Evolutionary conservation across 495 filamentous ascomycete species (phyloP).

Genomic region (Daldinia childiae): DNA sequence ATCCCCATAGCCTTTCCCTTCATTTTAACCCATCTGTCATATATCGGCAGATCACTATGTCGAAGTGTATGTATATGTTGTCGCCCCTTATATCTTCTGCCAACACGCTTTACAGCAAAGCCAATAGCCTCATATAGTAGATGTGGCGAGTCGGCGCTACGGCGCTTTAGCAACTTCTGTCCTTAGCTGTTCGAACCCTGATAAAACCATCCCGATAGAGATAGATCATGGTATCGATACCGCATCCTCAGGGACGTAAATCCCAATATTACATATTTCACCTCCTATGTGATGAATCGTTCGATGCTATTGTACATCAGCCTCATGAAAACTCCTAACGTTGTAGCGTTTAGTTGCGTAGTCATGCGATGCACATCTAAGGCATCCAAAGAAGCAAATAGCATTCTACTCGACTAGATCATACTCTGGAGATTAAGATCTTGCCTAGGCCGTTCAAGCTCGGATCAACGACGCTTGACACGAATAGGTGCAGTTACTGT

Average conservation of each 20-base stretch:
- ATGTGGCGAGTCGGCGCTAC: neutral
- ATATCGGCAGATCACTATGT: neutral
- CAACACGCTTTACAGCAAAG: neutral
- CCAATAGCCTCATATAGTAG: neutral
- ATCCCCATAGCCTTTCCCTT: neutral
- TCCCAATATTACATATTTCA: too few species aligned
- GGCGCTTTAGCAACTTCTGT: neutral
- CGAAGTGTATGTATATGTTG: neutral
- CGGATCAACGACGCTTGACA: neutral
- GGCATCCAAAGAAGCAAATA: neutral
- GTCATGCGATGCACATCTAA: neutral
- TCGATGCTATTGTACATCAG: neutral
- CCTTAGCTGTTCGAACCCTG: neutral
- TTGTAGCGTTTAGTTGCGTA: neutral
- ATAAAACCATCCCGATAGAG: neutral
- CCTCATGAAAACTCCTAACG: neutral
- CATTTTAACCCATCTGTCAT: neutral
- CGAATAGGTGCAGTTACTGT: neutral
- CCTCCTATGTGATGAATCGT: neutral
- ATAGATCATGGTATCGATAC: neutral
- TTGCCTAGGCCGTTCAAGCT: neutral
- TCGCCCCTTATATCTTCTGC: neutral
- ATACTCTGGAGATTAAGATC: neutral
- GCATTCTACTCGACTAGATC: slow-evolving; percentile 7
- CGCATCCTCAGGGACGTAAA: neutral